These are phyloP conservation scores for Paraleonurus japonicus DNA, from an alignment of 257 asterid species.

Conservation along the genomic window DNA sequence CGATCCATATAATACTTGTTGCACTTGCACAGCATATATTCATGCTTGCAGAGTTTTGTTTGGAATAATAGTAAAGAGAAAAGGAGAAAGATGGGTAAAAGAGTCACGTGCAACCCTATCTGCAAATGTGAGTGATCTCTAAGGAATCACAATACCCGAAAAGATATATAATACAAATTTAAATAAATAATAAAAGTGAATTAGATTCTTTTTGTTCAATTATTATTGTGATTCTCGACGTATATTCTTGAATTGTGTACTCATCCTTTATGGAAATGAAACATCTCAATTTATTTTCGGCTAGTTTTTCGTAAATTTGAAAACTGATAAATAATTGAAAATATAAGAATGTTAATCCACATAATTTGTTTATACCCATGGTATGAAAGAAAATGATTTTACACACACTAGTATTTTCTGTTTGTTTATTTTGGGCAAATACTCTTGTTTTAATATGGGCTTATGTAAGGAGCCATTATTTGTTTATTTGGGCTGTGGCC, in stretches of 20 bases:
- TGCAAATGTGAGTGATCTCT: constrained; percentile 15
- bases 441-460: background rate
- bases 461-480: background rate
- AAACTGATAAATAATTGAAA: too few relatives aligned
- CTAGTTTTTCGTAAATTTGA: too few relatives aligned
- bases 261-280: background rate
- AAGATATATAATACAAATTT: background rate
- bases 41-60: constrained; percentile 37
- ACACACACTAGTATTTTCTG: background rate
- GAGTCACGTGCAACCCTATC: constrained; percentile 48
- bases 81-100: constrained; percentile 14
- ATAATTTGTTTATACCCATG: too few relatives aligned
- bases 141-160: constrained; percentile 10
- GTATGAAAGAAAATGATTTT: background rate
- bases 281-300: too few relatives aligned
- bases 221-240: background rate
- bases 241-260: background rate
- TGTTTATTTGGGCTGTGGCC: too few relatives aligned
- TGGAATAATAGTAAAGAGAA: constrained; percentile 20
- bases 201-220: constrained; percentile 3
- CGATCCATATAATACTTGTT: background rate
- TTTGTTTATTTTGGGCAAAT: background rate
- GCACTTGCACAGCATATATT: constrained; percentile 28
- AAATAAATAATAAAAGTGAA: background rate
- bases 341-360: too few relatives aligned